Percentiles rank a stretch among this genome's conserved stretches.
Conservation (phyloP, 2,329 filamentous ascomycete genomes). For the Aspergillus sp. region DNA sequence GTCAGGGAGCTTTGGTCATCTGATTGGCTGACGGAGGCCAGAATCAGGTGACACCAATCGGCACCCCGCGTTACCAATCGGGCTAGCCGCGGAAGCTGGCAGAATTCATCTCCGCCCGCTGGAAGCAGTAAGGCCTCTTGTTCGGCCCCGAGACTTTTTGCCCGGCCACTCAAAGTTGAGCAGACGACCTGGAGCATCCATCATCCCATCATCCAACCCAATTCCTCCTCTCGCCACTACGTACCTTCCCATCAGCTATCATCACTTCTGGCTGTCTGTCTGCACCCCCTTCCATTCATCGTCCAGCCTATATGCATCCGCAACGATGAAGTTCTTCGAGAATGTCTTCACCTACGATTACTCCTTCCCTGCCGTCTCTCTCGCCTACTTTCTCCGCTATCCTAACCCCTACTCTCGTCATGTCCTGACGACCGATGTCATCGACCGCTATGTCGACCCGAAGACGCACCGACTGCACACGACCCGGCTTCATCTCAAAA, state of each 20-base stretch:
- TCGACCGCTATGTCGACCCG: conserved; percentile 60
- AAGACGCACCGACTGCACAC: conserved; percentile 60
- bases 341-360: conserved; percentile 61
- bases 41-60: conserved; percentile 11
- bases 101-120: conserved; percentile 15
- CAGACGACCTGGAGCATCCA: conserved; percentile 15
- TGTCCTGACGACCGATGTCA: conserved; percentile 65
- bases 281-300: not conserved
- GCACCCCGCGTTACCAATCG: conserved; percentile 20
- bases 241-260: not conserved
- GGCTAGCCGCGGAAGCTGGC: conserved; percentile 19
- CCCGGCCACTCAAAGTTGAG: conserved; percentile 14
- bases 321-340: conserved; percentile 53
- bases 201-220: conserved; percentile 1
- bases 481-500: conserved; percentile 60
- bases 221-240: not conserved
- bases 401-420: conserved; percentile 65
- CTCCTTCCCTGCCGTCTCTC: conserved; percentile 62
- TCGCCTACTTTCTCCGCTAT: conserved; percentile 68
- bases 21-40: conserved; percentile 5
- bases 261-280: not conserved
- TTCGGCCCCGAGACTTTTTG: conserved; percentile 10
- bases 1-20: not conserved
- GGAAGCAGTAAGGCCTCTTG: conserved; percentile 4
- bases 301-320: conserved; percentile 16